phyloP scores from a whole-genome alignment of 2,329 filamentous ascomycete genomes.

The Hansfordia pulvinata region DNA sequence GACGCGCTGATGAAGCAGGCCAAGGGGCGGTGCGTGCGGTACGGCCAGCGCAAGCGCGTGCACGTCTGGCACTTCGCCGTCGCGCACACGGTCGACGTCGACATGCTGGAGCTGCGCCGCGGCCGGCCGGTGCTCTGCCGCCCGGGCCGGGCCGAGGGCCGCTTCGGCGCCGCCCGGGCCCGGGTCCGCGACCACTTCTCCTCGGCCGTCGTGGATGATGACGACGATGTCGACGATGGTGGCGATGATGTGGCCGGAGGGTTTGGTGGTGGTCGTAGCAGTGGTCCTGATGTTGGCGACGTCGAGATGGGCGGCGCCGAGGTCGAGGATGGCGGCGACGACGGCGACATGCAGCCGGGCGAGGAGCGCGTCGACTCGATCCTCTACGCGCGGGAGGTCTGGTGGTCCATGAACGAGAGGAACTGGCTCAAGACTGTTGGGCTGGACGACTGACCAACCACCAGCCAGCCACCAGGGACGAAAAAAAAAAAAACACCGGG shows the following conservation, averaged over 20 bases:
- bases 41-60: constrained; percentile 23
- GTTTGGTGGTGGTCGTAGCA: too few relatives aligned
- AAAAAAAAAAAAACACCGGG: constrained; percentile 3
- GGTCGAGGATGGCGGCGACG: background rate
- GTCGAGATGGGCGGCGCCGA: background rate
- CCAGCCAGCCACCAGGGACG: constrained; percentile 6
- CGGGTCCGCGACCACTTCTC: too few relatives aligned
- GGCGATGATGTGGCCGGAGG: too few relatives aligned
- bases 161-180: constrained; percentile 1
- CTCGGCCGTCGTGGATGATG: too few relatives aligned
- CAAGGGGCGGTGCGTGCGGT: constrained; percentile 22
- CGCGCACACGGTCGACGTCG: constrained; percentile 24
- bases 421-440: constrained; percentile 11
- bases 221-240: too few relatives aligned
- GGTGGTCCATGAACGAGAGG: constrained; percentile 12
- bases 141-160: constrained; percentile 6
- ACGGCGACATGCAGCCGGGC: too few relatives aligned
- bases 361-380: constrained; percentile 7
- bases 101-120: constrained; percentile 19
- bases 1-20: constrained; percentile 24
- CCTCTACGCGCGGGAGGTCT: constrained; percentile 10
- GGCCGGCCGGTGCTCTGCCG: constrained; percentile 3
- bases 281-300: background rate
- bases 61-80: constrained; percentile 24
- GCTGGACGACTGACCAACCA: constrained; percentile 5